Base-by-base conservation (phyloP, 2,329 filamentous ascomycete genomes). In the Penicillium paneum region DNA sequence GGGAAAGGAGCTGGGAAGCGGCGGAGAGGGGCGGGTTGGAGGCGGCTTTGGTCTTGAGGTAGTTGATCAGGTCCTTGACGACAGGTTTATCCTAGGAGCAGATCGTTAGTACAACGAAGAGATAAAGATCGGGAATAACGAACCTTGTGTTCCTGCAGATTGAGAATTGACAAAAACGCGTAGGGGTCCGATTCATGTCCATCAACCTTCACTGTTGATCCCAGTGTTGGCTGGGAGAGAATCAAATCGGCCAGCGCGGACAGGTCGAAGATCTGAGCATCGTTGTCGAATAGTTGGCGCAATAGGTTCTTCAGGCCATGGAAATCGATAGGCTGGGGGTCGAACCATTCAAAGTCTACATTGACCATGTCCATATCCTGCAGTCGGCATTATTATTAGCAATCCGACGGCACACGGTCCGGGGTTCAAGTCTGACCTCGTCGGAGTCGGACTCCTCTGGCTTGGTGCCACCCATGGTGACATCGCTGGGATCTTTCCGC, bases 331-430 rank as follows among this genome's bases (percentile, higher is more conserved):
- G 89, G 81, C 65, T 94, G 88, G 59, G 93, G 96, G 76, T 97
- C 95, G 78, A 97, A 99, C 89, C 91, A 97, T 78, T 99, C 94
- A 68, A 99, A 99, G 62, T 97, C 93, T 54, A 97, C 91, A 70
- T 97, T 88, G 62, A 99, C 85, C 72, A 93, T 88, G 70, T 96
- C 89, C 68, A 91, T 88, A 67, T 96, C 90, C 90, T 96, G 54
- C 12, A 35, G 35, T 24, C 29, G 40, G 38, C 24, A 34, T 49
- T n/a, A n/a, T 38, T 42, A 36, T 61, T 55, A 60, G 53, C 35
- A 42, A 42, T 26, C 52, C 26, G 52, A 31, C 31, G 34, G 29
- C 38, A 47, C 38, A 40, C 19, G 26, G 19, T 39, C 35, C 28
- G 21, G 44, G 12, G 38, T 54, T 46, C 28, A 36, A 38, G 49